These are phyloP conservation scores for Leptodontidium sp. DNA, from an alignment of 2,329 filamentous ascomycete species.

Conservation along the genomic window DNA sequence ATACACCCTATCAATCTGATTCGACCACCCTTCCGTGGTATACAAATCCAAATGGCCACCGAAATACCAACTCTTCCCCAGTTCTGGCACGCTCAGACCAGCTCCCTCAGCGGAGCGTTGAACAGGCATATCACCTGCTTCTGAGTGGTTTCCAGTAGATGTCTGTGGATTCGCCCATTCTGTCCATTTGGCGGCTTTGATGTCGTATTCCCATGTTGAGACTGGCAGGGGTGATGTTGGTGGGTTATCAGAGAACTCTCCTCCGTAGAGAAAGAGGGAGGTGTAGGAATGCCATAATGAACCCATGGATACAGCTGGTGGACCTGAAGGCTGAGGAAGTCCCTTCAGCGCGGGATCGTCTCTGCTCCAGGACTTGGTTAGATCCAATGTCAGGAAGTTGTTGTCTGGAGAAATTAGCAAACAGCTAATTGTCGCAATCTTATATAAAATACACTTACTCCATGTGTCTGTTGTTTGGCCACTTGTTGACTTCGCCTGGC, in stretches of 20 bases:
- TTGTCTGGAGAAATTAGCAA: conserved; percentile 60
- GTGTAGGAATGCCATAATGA: conserved; percentile 78
- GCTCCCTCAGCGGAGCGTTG: conserved; percentile 79
- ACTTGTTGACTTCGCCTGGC: conserved; percentile 64
- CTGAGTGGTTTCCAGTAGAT: conserved; percentile 68
- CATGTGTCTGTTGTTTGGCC: conserved; percentile 71
- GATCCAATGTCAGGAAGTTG: conserved; percentile 74
- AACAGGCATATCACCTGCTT: conserved; percentile 61
- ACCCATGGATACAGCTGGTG: conserved; percentile 76
- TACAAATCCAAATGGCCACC: conserved; percentile 74
- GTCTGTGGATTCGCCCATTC: conserved; percentile 69
- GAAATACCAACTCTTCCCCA: conserved; percentile 81
- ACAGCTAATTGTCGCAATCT: background rate
- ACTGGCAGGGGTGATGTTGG: conserved; percentile 62
- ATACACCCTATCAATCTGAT: conserved; percentile 69
- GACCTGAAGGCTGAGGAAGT: conserved; percentile 70
- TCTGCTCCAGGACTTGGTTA: conserved; percentile 76
- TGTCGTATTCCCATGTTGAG: conserved; percentile 75
- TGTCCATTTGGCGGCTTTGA: conserved; percentile 65
- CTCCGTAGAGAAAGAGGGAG: conserved; percentile 77
- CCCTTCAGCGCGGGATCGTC: conserved; percentile 68
- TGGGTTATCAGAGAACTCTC: conserved; percentile 73
- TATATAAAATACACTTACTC: conserved; percentile 60
- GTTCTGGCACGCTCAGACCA: conserved; percentile 71
- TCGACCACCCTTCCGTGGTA: conserved; percentile 70